A percentile compares a stretch with the other conserved stretches of the same genome.
Conservation (phyloP, 2,329 filamentous ascomycete species). For the Diaporthe citri region DNA sequence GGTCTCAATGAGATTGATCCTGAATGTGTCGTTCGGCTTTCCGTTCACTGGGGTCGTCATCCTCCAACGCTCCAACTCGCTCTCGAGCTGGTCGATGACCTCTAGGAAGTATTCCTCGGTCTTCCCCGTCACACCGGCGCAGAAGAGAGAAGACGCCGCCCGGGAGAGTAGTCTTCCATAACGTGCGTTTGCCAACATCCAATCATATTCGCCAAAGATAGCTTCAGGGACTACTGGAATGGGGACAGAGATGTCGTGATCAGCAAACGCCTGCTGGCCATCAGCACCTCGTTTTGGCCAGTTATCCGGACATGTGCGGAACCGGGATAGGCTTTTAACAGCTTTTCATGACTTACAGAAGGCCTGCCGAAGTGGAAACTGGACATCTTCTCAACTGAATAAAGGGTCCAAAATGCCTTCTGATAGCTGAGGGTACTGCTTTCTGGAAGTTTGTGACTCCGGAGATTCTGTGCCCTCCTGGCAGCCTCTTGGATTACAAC, state of each 20-base stretch:
- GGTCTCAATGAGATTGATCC: slow-evolving; percentile 32
- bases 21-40: slow-evolving; percentile 40
- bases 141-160: slow-evolving; percentile 48
- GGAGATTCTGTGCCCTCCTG: slow-evolving; percentile 48
- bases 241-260: slow-evolving; percentile 50
- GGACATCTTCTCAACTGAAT: slow-evolving; percentile 46
- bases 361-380: slow-evolving; percentile 49
- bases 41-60: slow-evolving; percentile 44
- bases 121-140: slow-evolving; percentile 45
- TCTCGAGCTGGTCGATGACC: slow-evolving; percentile 45
- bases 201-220: slow-evolving; percentile 44
- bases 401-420: slow-evolving; percentile 48
- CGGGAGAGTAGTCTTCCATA: slow-evolving; percentile 47
- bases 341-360: slow-evolving; percentile 43
- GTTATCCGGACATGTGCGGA: neutral
- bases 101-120: slow-evolving; percentile 45
- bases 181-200: slow-evolving; percentile 45
- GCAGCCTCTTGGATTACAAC: slow-evolving; percentile 49
- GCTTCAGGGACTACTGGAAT: slow-evolving; percentile 45
- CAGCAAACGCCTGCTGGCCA: slow-evolving; percentile 45
- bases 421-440: slow-evolving; percentile 43
- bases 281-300: neutral
- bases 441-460: slow-evolving; percentile 42
- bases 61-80: slow-evolving; percentile 49
- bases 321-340: neutral